Percentiles rank a stretch among this genome's conserved stretches.
Conservation (phyloP, 1,284 basidiomycete genomes). For the Takashimella tepidaria region DNA sequence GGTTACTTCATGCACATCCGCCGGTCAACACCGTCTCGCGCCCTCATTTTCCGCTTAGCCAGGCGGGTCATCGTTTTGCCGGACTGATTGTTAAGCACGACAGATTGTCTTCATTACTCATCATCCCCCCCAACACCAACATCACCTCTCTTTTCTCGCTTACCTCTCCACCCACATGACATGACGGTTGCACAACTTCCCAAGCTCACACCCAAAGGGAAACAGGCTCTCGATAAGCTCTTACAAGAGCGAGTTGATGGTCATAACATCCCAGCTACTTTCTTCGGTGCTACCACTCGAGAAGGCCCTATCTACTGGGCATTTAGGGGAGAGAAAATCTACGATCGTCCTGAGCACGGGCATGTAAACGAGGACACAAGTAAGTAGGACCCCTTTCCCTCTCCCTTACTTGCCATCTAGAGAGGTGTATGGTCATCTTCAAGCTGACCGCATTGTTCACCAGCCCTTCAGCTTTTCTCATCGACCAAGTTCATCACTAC, state of each 20-base stretch:
- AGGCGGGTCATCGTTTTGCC: too few relatives aligned
- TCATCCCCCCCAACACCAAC: too few relatives aligned
- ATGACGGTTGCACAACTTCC: conserved; percentile 1
- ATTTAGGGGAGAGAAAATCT: conserved; percentile 26
- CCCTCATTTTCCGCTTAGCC: too few relatives aligned
- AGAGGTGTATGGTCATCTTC: too few relatives aligned
- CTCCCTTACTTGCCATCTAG: too few relatives aligned
- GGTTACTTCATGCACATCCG: too few relatives aligned
- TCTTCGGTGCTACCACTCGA: conserved; percentile 31
- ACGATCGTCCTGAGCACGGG: conserved; percentile 26
- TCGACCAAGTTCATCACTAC: conserved; percentile 42
- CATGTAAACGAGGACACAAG: conserved; percentile 29
- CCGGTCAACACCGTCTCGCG: too few relatives aligned
- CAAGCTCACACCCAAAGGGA: conserved; percentile 13
- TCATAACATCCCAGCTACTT: conserved; percentile 24
- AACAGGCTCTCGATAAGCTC: conserved; percentile 21
- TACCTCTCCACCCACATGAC: neutral
- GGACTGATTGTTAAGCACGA: too few relatives aligned
- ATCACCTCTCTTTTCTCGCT: neutral
- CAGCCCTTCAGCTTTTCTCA: conserved; percentile 27
- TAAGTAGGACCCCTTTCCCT: too few relatives aligned
- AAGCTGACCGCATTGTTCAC: neutral
- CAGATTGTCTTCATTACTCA: too few relatives aligned
- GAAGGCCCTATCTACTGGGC: conserved; percentile 31
- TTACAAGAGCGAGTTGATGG: conserved; percentile 15